Evolutionary conservation across 768 basidiomycete species (phyloP).

Genomic region (Mycena alexandri): DNA sequence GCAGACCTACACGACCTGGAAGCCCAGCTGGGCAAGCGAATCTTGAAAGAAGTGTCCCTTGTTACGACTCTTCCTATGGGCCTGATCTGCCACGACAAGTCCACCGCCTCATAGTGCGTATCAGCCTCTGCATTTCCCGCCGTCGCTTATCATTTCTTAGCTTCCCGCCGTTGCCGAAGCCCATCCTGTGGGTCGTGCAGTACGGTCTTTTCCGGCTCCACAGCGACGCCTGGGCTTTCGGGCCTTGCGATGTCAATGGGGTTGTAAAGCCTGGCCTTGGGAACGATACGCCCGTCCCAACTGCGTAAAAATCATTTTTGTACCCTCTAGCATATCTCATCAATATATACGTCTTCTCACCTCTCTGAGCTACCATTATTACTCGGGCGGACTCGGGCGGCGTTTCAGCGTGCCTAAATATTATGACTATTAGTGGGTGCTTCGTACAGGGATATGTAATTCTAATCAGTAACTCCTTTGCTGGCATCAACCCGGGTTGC

Average conservation of each 20-base stretch:
- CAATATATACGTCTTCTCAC: not conserved
- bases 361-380: too few relatives aligned
- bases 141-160: conserved; percentile 20
- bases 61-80: conserved; percentile 42
- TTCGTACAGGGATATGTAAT: too few relatives aligned
- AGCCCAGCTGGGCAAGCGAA: conserved; percentile 39
- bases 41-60: conserved; percentile 41
- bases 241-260: conserved; percentile 45
- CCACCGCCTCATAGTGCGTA: conserved; percentile 39
- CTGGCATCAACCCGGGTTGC: too few relatives aligned
- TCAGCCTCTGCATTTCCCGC: not conserved
- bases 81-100: conserved; percentile 41
- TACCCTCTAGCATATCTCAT: not conserved
- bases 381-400: not conserved
- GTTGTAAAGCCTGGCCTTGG: conserved; percentile 34
- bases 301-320: not conserved
- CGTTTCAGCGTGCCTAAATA: too few relatives aligned
- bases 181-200: conserved; percentile 41
- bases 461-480: too few relatives aligned
- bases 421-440: too few relatives aligned
- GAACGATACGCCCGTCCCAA: conserved; percentile 22
- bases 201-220: conserved; percentile 45
- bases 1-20: conserved; percentile 45
- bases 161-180: conserved; percentile 47
- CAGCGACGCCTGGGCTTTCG: conserved; percentile 50